phyloP scores from a whole-genome alignment of 2,329 filamentous ascomycete genomes.

The Aspergillus glaucus region DNA sequence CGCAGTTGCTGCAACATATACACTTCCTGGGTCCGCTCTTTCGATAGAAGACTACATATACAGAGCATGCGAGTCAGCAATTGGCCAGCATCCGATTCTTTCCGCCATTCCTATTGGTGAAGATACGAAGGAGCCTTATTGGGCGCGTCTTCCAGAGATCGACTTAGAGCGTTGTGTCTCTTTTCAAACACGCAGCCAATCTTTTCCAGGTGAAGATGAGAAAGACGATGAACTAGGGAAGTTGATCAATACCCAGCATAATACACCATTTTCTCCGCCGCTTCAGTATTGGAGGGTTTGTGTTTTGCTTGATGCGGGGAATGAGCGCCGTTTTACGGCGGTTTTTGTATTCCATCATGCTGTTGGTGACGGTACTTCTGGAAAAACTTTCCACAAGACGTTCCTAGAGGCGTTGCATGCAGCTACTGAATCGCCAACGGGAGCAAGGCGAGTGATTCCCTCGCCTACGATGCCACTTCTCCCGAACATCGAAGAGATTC shows the following conservation, averaged over 20 bases:
- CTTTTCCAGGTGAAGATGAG: slow-evolving; percentile 12
- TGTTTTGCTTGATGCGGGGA: slow-evolving; percentile 26
- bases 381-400: slow-evolving; percentile 39
- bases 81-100: slow-evolving; percentile 38
- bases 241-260: slow-evolving; percentile 38
- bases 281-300: slow-evolving; percentile 42
- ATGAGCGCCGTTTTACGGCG: slow-evolving; percentile 33
- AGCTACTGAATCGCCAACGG: slow-evolving; percentile 6
- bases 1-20: slow-evolving; percentile 35
- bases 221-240: slow-evolving; percentile 37
- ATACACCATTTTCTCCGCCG: slow-evolving; percentile 29
- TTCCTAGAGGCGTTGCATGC: slow-evolving; percentile 34
- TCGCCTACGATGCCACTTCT: slow-evolving; percentile 27
- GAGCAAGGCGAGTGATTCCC: slow-evolving; percentile 15
- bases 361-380: slow-evolving; percentile 42
- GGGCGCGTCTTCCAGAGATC: slow-evolving; percentile 39
- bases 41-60: slow-evolving; percentile 30
- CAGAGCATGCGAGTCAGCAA: slow-evolving; percentile 30
- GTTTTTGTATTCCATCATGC: slow-evolving; percentile 45
- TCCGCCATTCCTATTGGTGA: slow-evolving; percentile 39
- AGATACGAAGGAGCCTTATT: slow-evolving; percentile 36
- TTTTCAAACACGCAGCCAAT: slow-evolving; percentile 24
- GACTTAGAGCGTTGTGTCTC: slow-evolving; percentile 34
- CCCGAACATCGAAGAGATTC: slow-evolving; percentile 37
- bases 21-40: slow-evolving; percentile 18